Conservation (phyloP, 2,329 filamentous ascomycete genomes). For the Lasiodiplodia gonubiensis region DNA sequence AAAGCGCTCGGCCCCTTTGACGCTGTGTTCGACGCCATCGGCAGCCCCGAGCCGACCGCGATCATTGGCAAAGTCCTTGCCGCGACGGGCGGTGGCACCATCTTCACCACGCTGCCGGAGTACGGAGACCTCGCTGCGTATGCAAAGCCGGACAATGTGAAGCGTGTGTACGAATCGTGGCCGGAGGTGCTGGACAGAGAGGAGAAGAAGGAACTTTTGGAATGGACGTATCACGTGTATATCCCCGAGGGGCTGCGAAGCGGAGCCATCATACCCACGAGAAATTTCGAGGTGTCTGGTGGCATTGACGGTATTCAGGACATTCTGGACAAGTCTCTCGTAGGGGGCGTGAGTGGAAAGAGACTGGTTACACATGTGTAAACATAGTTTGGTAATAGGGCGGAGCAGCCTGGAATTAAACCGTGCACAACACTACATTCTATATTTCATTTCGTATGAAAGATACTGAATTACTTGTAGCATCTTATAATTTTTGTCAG, state of each 20-base stretch:
- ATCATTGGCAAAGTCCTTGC: conserved; percentile 37
- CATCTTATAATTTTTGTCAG: too few relatives aligned
- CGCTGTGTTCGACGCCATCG: conserved; percentile 39
- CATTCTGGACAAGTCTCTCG: conserved; percentile 36
- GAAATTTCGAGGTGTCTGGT: conserved; percentile 35
- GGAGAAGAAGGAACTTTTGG: conserved; percentile 33
- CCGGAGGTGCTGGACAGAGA: conserved; percentile 34
- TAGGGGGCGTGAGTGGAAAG: conserved; percentile 40
- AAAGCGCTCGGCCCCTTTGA: conserved; percentile 38
- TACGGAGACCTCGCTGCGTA: conserved; percentile 30
- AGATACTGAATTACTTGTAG: too few relatives aligned
- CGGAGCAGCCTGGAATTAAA: too few relatives aligned
- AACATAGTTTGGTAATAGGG: too few relatives aligned
- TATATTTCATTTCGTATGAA: too few relatives aligned
- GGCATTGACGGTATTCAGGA: conserved; percentile 35
- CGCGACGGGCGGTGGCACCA: conserved; percentile 33
- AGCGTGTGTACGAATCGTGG: conserved; percentile 36
- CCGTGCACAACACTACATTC: too few relatives aligned
- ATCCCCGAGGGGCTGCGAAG: conserved; percentile 35
- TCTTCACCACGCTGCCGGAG: conserved; percentile 35
- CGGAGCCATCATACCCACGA: conserved; percentile 35
- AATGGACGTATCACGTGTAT: conserved; percentile 35
- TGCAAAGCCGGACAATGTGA: conserved; percentile 33
- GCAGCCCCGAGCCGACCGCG: conserved; percentile 33
- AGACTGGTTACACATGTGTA: conserved; percentile 39